Percentiles rank a stretch among this genome's conserved stretches.
Conservation (phyloP, 257 asterid species). For the Misopates orontium region DNA sequence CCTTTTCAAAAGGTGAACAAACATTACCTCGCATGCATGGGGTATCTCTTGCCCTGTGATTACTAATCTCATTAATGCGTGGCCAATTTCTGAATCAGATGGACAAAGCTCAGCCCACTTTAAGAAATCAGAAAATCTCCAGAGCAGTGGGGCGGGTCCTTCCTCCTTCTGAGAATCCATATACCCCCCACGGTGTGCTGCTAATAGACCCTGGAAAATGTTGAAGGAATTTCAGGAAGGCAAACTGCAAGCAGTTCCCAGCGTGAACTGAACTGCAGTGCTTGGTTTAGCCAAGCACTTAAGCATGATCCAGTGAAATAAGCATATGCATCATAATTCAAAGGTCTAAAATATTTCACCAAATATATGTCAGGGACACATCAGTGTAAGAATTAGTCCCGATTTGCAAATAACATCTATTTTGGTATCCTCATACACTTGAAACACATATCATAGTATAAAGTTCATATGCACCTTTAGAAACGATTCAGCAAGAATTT, state of each 20-base stretch:
- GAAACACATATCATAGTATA: too few species aligned
- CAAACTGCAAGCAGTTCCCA: slow-evolving; percentile 2
- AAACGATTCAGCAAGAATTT: slow-evolving; percentile 95
- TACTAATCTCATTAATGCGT: slow-evolving; percentile 91
- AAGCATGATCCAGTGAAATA: slow-evolving; percentile 8
- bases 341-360: background rate
- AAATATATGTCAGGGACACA: too few species aligned
- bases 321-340: slow-evolving; percentile 9
- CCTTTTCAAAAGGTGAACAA: slow-evolving; percentile 2
- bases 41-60: slow-evolving; percentile 99
- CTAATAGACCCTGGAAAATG: slow-evolving; percentile 78
- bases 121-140: slow-evolving; percentile 96
- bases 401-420: background rate
- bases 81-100: slow-evolving; percentile 94
- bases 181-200: slow-evolving; percentile 99
- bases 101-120: slow-evolving; percentile 99
- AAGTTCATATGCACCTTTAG: slow-evolving; percentile 56
- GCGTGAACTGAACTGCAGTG: background rate
- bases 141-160: slow-evolving; percentile 97
- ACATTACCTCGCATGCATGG: slow-evolving; percentile 92
- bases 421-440: too few species aligned
- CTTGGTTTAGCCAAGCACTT: slow-evolving; percentile 13
- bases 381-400: slow-evolving; percentile 21
- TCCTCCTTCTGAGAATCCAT: slow-evolving; percentile 98
- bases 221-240: slow-evolving; percentile 14